Evolutionary conservation across 345 rosid species (phyloP), one percentile per base, ranked within the genome.

Genomic region (Melaleuca alternifolia): DNA sequence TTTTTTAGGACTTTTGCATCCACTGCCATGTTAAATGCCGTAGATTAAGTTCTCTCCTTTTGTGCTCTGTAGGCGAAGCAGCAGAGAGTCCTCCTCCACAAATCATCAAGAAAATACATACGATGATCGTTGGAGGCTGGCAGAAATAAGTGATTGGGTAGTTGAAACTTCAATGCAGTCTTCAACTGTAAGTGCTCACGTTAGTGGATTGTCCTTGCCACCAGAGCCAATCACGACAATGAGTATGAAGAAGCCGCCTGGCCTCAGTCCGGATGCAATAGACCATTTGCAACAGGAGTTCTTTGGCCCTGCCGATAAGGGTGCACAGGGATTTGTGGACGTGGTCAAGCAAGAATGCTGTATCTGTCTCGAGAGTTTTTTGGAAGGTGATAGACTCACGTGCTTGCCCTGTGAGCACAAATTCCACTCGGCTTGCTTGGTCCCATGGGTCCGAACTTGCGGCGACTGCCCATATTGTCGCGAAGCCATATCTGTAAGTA

Each of bases 391-490:
- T 57, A 88, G 71, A 71, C 96, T 96, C 54, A 90, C 90, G 50
- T 75, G 92, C 50, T 89, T 95, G 50, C 94, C 97, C 0, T 96
- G 98, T 75, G 92, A 85, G 12, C 99, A 96, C 87, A 90, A 92
- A 76, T 97, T 96, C 86, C 99, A 96, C 86, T 92, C 92, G 7
- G 86, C 88, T 71, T 97, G 99, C 93, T 90, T 97, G 93, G 91
- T 91, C 86, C 99, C 99, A 20, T 97, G 99, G 99, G 89, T 97
- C 86, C 92, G 90, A 87, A 91, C 92, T 85, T 95, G 99, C 54
- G 99, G 98, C 53, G 97, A 97, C 87, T 97, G 99, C 87, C 99
- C 99, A 3, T 97, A 94, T 87, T 97, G 99, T 87, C 95, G 99
- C 54, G 89, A 94, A 88, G 93, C 89, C 86, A 91, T 94, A 85